These are phyloP conservation scores for Phytophthora citrophthora DNA, from an alignment of 352 stramenopile species.

Conservation along the genomic window DNA sequence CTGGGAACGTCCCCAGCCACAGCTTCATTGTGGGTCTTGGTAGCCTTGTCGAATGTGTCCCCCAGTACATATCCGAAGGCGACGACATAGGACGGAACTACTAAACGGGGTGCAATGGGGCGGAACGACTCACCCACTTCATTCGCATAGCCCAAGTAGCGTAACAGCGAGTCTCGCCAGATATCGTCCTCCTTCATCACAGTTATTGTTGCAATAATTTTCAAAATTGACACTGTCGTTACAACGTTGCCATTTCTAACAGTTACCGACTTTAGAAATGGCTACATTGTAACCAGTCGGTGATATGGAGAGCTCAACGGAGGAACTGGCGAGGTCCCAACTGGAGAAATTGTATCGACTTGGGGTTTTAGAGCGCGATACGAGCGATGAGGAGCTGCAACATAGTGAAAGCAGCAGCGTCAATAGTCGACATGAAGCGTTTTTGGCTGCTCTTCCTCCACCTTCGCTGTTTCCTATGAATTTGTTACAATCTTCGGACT, in stretches of 20 bases:
- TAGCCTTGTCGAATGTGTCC: slow-evolving; percentile 84
- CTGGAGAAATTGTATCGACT: slow-evolving; percentile 57
- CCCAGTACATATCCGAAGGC: slow-evolving; percentile 87
- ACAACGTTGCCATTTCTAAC: no score
- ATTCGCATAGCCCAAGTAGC: slow-evolving; percentile 91
- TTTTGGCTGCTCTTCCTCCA: slow-evolving; percentile 33
- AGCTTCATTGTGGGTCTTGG: slow-evolving; percentile 44
- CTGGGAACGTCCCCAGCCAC: slow-evolving; percentile 25
- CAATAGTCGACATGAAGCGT: slow-evolving; percentile 15
- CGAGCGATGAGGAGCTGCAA: slow-evolving; percentile 24
- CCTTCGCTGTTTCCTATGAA: slow-evolving; percentile 11
- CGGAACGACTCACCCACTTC: slow-evolving; percentile 90
- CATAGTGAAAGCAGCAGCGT: slow-evolving; percentile 18
- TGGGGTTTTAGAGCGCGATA: slow-evolving; percentile 49
- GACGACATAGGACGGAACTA: slow-evolving; percentile 79
- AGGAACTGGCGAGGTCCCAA: slow-evolving; percentile 51
- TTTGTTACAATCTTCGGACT: slow-evolving; percentile 1
- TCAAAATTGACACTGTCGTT: neutral
- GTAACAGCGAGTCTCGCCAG: slow-evolving; percentile 86
- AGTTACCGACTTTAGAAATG: slow-evolving; percentile 7
- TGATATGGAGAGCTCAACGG: slow-evolving; percentile 21
- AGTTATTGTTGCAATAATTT: neutral
- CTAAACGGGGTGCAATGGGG: slow-evolving; percentile 71
- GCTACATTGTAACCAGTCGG: slow-evolving; percentile 24
- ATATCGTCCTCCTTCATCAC: slow-evolving; percentile 46